Percentiles rank a stretch among this genome's conserved stretches.
Evolutionary conservation across 345 rosid genomes (phyloP).

Genomic region (Boechera stricta): DNA sequence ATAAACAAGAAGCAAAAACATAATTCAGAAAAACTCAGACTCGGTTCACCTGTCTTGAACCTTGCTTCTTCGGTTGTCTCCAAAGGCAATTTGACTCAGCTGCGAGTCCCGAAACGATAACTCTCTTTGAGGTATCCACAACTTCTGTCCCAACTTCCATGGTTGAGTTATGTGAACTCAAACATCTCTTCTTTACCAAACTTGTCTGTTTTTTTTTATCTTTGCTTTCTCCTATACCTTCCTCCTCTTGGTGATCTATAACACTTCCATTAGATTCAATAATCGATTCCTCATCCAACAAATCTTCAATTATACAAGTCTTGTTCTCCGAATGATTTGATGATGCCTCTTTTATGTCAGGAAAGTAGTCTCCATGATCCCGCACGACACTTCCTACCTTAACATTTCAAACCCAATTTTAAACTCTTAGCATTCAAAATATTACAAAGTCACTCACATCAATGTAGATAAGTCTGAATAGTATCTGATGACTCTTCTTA

Average conservation of each 20-base stretch:
- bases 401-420: neutral
- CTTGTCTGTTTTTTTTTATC: neutral
- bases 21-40: neutral
- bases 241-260: neutral
- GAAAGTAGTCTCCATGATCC: neutral
- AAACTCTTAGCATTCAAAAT: slow-evolving; percentile 5
- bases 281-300: neutral
- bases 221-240: slow-evolving; percentile 2
- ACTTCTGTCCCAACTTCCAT: neutral
- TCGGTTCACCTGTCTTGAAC: slow-evolving; percentile 1
- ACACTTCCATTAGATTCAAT: slow-evolving; percentile 1
- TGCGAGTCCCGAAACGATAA: slow-evolving; percentile 17
- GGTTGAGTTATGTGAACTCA: slow-evolving; percentile 20
- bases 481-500: neutral
- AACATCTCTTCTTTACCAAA: neutral
- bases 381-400: neutral
- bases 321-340: neutral
- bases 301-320: neutral
- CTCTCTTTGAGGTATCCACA: neutral
- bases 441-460: neutral
- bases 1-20: neutral
- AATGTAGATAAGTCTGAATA: neutral
- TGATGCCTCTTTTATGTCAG: neutral
- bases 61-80: slow-evolving; percentile 2
- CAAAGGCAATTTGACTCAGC: neutral